Evolutionary conservation across 768 basidiomycete species (phyloP), one percentile per base, ranked within the genome.

Genomic region (Tremella mesenterica): DNA sequence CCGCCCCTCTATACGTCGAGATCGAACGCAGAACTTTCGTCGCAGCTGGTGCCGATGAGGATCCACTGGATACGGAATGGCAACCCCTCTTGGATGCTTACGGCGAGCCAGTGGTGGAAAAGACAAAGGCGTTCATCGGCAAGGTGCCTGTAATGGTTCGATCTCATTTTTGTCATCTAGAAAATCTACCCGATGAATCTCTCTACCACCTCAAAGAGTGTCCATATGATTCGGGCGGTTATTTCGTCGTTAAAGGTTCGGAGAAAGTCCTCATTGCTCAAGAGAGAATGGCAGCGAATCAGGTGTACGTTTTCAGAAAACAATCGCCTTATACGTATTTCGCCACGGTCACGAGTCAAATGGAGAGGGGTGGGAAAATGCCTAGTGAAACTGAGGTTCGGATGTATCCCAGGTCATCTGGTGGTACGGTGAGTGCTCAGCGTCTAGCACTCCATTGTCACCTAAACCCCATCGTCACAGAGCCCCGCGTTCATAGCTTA

Each of bases 231-330:
- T 64, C 91, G 33, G 95, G 95, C 73, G 95, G 95, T 45, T 99
- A 99, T 73, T 99, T 99, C 73, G 89, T 99, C 70, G 96, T 99
- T 77, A 97, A 96, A 63, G 95, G 95, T 12, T 97, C 95, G 2
- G 95, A 99, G 73, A 99, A 99, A 74, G 95, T 99, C n/a, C 79
- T 99, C 57, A 99, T 99, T 73, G 95, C 95, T 1, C 95, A 99
- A 74, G 95, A 99, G 73, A 84, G 95, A 48, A 97, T 97, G 92
- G 93, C 95, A 9, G 92, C 90, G 21, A 99, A 99, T 76, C 92
- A 95, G 68, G 95, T 99, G 60, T 99, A 97, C 74, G 91, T 96
- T 48, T 99, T 99, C 67, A 90, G 92, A 48, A 99, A 97, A 75
- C 88, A 88, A 0, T 92, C 90, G 16, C 91, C 92, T 1, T 95